These are phyloP conservation scores for Xylaria castorea DNA, from an alignment of 495 filamentous ascomycete species.

Conservation along the genomic window DNA sequence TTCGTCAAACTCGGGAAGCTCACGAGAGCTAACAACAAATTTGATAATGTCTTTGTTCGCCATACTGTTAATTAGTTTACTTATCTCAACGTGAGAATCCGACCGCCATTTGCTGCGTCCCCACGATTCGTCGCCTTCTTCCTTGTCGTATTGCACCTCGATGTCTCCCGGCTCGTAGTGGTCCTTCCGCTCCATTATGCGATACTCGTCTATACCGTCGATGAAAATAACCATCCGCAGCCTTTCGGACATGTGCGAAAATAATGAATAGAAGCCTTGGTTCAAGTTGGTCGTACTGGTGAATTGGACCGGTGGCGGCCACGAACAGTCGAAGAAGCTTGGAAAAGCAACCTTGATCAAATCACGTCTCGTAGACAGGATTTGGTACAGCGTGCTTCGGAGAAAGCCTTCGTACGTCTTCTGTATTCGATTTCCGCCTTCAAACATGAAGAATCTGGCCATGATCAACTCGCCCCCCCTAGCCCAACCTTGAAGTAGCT, in stretches of 20 bases:
- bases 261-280: slow-evolving; percentile 40
- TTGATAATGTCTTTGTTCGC: slow-evolving; percentile 36
- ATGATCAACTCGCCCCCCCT: slow-evolving; percentile 37
- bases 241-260: slow-evolving; percentile 37
- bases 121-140: slow-evolving; percentile 39
- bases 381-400: slow-evolving; percentile 46
- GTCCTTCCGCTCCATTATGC: slow-evolving; percentile 42
- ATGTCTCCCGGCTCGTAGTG: slow-evolving; percentile 38
- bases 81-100: slow-evolving; percentile 38
- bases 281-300: slow-evolving; percentile 40
- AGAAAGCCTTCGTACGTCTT: slow-evolving; percentile 52
- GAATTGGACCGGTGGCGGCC: slow-evolving; percentile 40
- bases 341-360: slow-evolving; percentile 42
- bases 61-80: slow-evolving; percentile 38
- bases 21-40: slow-evolving; percentile 37
- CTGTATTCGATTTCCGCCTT: slow-evolving; percentile 47
- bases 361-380: slow-evolving; percentile 40
- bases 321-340: slow-evolving; percentile 38
- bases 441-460: slow-evolving; percentile 52
- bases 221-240: slow-evolving; percentile 41
- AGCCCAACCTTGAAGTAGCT: slow-evolving; percentile 36
- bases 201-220: slow-evolving; percentile 43
- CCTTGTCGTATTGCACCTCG: slow-evolving; percentile 37
- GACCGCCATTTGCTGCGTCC: slow-evolving; percentile 40
- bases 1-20: slow-evolving; percentile 39